Conservation (phyloP, 78 protist genomes). For the Capsaspora owczarzaki region DNA sequence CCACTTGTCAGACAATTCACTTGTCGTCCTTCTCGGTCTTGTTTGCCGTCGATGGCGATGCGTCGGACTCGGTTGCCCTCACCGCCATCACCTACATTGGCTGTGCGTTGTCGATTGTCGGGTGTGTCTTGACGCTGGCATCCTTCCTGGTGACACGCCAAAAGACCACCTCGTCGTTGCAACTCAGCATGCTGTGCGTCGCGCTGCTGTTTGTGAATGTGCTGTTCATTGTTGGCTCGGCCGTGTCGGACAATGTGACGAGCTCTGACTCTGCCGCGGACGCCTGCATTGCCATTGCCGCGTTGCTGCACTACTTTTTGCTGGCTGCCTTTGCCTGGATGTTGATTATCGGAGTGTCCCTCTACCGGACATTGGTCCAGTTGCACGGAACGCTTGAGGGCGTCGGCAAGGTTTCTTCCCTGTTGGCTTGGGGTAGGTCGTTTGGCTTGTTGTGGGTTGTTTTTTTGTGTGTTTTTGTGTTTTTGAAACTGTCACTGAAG, state of each 20-base stretch:
- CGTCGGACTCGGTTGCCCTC: conserved; percentile 5
- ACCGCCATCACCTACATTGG: background rate
- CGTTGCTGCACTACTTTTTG: background rate
- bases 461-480: too few species aligned
- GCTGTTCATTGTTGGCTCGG: background rate
- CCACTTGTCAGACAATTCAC: background rate
- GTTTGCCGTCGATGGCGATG: too few species aligned
- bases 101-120: background rate
- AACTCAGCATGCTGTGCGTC: background rate
- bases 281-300: background rate
- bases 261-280: too few species aligned
- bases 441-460: too few species aligned
- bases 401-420: too few species aligned
- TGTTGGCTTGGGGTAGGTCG: too few species aligned
- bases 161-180: too few species aligned
- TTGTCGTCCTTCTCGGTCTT: background rate
- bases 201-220: background rate
- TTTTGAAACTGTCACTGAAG: too few species aligned
- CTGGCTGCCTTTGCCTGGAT: background rate
- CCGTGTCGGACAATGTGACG: background rate
- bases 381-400: too few species aligned
- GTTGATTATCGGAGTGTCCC: background rate
- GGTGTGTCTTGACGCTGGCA: background rate
- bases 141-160: too few species aligned
- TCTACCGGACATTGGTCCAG: too few species aligned